Percentiles rank a stretch among this genome's conserved stretches.
Conservation (phyloP, 805 yeast species). For the Vanderwaltozyma verrucispora region DNA sequence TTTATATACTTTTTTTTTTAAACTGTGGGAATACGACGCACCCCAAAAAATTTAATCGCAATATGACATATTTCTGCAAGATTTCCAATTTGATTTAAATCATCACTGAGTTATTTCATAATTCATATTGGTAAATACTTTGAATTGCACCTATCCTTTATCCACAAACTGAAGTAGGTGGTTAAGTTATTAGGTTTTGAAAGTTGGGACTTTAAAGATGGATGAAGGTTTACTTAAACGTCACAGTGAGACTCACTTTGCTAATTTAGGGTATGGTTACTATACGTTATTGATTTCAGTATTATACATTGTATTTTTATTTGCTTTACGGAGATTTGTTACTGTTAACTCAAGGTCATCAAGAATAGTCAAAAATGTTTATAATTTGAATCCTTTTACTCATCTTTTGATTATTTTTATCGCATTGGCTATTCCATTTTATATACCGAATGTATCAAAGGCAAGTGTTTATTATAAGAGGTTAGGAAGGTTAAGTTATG, state of each 20-base stretch:
- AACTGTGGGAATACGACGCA: no score
- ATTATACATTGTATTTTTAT: constrained; percentile 31
- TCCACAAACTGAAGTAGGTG: background rate
- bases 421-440: constrained; percentile 29
- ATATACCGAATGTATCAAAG: constrained; percentile 15
- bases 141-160: no score
- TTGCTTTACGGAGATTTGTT: constrained; percentile 27
- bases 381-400: constrained; percentile 26
- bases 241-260: constrained; percentile 45
- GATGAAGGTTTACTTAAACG: constrained; percentile 20
- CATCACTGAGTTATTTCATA: no score
- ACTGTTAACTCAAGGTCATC: constrained; percentile 32
- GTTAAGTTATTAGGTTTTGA: no score
- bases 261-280: constrained; percentile 54
- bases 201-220: no score
- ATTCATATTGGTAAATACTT: no score
- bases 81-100: no score
- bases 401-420: constrained; percentile 29
- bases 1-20: no score
- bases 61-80: no score
- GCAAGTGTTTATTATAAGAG: constrained; percentile 35
- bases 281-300: constrained; percentile 35
- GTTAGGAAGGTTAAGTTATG: constrained; percentile 51
- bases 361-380: constrained; percentile 26
- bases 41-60: no score